Evolutionary conservation across 2,329 filamentous ascomycete species (phyloP).

Genomic region (Teratosphaeria gauchensis): DNA sequence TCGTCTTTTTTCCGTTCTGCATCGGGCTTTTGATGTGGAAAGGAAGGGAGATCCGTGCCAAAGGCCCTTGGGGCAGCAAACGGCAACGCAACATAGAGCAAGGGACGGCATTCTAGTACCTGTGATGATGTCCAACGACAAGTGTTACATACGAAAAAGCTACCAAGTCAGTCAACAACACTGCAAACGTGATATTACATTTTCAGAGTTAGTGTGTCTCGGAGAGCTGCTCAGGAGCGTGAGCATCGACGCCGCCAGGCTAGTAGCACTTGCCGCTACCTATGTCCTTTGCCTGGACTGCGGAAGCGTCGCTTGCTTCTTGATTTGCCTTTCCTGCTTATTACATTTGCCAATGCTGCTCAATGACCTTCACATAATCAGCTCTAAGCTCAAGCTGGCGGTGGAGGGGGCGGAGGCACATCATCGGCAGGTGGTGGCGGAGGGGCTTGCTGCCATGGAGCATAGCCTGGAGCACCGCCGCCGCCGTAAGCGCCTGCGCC

Average conservation of each 20-base stretch:
- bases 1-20: background rate
- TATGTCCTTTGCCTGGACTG: background rate
- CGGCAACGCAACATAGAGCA: background rate
- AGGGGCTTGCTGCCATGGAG: background rate
- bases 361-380: background rate
- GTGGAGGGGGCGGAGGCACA: slow-evolving; percentile 1
- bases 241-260: background rate
- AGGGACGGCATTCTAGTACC: background rate
- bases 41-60: background rate
- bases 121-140: background rate
- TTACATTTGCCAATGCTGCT: background rate
- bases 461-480: background rate
- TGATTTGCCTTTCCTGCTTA: background rate
- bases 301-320: background rate
- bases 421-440: background rate
- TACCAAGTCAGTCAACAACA: background rate
- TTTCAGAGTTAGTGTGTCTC: background rate
- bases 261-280: background rate
- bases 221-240: background rate
- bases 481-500: background rate
- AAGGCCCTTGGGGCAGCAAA: background rate
- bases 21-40: slow-evolving; percentile 1
- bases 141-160: background rate
- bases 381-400: background rate
- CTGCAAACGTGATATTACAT: background rate